These are phyloP conservation scores for Venturia oleaginea DNA, from an alignment of 2,329 filamentous ascomycete species.

Conservation along the genomic window DNA sequence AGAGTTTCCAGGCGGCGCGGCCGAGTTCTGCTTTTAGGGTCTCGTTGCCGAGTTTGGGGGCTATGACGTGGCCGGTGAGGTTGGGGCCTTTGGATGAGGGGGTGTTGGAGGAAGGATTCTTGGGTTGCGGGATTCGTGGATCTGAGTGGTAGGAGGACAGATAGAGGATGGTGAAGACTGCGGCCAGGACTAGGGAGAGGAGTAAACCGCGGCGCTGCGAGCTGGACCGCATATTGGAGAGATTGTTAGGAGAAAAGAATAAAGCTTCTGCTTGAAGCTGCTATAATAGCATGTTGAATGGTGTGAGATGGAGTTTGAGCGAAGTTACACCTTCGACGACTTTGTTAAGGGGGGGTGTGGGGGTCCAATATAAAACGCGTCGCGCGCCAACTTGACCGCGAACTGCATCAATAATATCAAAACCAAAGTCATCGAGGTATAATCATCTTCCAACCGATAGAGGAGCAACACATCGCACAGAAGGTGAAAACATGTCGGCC, in stretches of 20 bases:
- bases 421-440: too few species aligned
- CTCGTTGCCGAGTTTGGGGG: slow-evolving; percentile 73
- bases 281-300: background rate
- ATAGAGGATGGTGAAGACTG: slow-evolving; percentile 48
- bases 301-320: background rate
- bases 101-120: slow-evolving; percentile 15
- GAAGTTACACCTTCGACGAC: background rate
- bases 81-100: slow-evolving; percentile 18
- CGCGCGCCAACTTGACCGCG: too few species aligned
- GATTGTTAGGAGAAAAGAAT: background rate
- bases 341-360: too few species aligned
- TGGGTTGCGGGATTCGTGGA: slow-evolving; percentile 19
- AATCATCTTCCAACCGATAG: too few species aligned
- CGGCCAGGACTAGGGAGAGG: slow-evolving; percentile 44
- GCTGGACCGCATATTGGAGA: slow-evolving; percentile 11
- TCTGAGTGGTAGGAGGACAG: slow-evolving; percentile 43
- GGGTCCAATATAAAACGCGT: background rate
- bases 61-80: slow-evolving; percentile 62
- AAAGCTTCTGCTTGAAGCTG: background rate
- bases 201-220: slow-evolving; percentile 29
- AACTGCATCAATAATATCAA: too few species aligned
- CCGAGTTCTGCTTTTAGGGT: slow-evolving; percentile 64
- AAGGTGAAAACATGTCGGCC: too few species aligned
- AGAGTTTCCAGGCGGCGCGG: slow-evolving; percentile 55
- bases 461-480: too few species aligned